Conservation (phyloP, 2,329 filamentous ascomycete genomes). For the Cyanodermella asteris region DNA sequence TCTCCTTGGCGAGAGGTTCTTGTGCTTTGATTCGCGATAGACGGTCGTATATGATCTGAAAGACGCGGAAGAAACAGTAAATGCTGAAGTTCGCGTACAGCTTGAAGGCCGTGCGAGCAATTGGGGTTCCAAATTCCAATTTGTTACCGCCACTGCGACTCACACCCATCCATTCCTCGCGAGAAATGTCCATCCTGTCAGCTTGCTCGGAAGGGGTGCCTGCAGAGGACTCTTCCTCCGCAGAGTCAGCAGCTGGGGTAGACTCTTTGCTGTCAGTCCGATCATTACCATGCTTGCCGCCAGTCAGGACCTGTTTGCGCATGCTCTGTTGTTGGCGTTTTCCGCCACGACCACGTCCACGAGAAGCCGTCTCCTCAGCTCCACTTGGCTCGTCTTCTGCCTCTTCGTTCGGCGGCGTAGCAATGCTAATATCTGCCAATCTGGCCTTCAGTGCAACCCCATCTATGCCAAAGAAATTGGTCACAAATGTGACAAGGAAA, state of each 20-base stretch:
- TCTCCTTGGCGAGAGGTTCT: constrained; percentile 48
- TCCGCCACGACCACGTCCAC: constrained; percentile 37
- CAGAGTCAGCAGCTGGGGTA: constrained; percentile 64
- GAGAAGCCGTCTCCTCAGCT: constrained; percentile 48
- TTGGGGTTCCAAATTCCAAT: no score
- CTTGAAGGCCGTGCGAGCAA: constrained; percentile 66
- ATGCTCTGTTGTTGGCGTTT: constrained; percentile 55
- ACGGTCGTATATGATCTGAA: constrained; percentile 74
- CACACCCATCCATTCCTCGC: constrained; percentile 38
- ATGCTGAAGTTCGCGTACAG: constrained; percentile 82
- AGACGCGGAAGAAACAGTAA: constrained; percentile 85
- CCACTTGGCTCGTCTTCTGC: constrained; percentile 55
- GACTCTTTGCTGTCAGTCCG: constrained; percentile 63
- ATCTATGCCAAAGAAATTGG: constrained; percentile 54
- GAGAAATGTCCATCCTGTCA: constrained; percentile 28
- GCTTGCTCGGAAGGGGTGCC: constrained; percentile 16
- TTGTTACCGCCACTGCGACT: no score
- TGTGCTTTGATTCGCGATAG: constrained; percentile 66
- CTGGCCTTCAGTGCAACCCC: constrained; percentile 46
- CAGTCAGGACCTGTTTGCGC: constrained; percentile 70
- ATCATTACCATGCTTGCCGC: constrained; percentile 41
- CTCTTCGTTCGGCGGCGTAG: constrained; percentile 51
- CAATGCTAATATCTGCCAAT: constrained; percentile 46
- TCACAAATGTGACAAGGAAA: constrained; percentile 57
- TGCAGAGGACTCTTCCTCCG: constrained; percentile 49